Percentiles rank a stretch among this genome's conserved stretches.
Evolutionary conservation across 345 rosid genomes (phyloP).

Genomic region (Brassica juncea): DNA sequence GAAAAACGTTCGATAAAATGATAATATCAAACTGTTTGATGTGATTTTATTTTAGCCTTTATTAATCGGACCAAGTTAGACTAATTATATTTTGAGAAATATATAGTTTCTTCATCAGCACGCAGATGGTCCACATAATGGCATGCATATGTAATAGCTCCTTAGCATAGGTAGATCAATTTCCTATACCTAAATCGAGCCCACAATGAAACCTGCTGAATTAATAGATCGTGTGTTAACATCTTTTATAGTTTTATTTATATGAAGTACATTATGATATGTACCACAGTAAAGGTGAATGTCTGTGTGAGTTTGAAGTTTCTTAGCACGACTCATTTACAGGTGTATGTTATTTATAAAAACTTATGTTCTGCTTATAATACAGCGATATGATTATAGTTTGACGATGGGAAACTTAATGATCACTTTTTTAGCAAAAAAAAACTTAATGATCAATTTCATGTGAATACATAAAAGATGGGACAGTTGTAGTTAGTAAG

Average conservation of each 20-base stretch:
- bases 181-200: neutral
- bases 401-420: neutral
- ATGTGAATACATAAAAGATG: neutral
- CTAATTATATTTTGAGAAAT: neutral
- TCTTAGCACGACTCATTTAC: neutral
- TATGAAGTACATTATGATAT: neutral
- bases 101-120: neutral
- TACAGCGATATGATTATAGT: neutral
- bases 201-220: neutral
- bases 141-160: neutral
- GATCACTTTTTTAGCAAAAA: too few species aligned
- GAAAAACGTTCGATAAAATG: conserved; percentile 25
- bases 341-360: neutral
- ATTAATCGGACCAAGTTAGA: neutral
- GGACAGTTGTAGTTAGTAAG: neutral
- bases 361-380: neutral
- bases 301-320: too few species aligned
- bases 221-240: neutral
- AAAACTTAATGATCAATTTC: neutral
- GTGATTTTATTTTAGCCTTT: neutral
- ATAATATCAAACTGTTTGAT: neutral
- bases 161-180: neutral
- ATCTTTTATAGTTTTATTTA: neutral
- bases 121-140: neutral
- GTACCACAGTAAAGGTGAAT: too few species aligned